phyloP scores from a whole-genome alignment of 179 eudicot species.

The Silene vulgaris region DNA sequence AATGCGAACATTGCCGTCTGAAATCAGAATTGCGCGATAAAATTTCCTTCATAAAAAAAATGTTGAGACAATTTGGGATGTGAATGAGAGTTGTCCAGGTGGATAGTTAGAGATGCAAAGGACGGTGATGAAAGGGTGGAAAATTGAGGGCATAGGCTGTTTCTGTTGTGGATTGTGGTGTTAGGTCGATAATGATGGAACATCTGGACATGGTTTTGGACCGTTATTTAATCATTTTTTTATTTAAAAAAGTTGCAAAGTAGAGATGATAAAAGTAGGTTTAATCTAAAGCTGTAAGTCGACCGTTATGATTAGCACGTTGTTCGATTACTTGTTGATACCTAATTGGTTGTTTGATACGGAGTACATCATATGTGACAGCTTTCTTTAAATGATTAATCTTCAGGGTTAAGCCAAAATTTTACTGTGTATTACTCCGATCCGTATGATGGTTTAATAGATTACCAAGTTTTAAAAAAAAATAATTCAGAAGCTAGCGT shows the following conservation, averaged over 20 bases:
- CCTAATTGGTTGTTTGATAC: no score
- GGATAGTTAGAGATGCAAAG: background rate
- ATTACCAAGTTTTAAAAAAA: no score
- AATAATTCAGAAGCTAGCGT: no score
- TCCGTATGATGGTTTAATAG: no score
- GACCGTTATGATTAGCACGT: constrained; percentile 20
- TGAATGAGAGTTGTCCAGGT: background rate
- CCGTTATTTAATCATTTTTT: background rate
- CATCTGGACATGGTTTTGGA: constrained; percentile 9
- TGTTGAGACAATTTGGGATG: no score
- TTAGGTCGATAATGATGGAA: background rate
- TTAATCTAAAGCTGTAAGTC: background rate
- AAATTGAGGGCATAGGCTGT: background rate
- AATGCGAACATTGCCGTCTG: no score
- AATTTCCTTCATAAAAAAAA: no score
- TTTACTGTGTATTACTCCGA: no score
- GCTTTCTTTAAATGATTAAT: no score
- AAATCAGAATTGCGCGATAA: no score
- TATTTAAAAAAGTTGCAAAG: background rate
- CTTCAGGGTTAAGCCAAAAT: no score
- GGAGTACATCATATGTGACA: no score
- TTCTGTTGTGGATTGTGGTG: background rate
- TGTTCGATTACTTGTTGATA: background rate
- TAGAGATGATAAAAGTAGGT: background rate
- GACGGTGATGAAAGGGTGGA: background rate